Evolutionary conservation across 352 stramenopile genomes (phyloP).

Genomic region (Globisporangium iwayamae): DNA sequence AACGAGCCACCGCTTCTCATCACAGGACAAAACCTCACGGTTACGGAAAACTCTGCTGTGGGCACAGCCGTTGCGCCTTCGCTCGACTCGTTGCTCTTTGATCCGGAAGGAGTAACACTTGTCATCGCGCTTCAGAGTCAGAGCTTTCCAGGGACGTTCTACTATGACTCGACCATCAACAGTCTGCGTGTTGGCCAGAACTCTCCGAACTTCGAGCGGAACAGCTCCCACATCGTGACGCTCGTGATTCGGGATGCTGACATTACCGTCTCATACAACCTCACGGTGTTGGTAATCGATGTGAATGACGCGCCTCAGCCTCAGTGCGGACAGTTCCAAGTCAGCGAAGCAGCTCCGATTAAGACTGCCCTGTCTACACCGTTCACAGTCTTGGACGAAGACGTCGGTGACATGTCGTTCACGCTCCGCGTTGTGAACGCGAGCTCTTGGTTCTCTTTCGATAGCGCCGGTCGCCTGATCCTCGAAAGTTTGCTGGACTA

Average conservation of each 20-base stretch:
- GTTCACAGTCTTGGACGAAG: conserved; percentile 29
- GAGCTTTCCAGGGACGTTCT: conserved; percentile 35
- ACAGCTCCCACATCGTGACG: conserved; percentile 5
- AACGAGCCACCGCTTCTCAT: conserved; percentile 10
- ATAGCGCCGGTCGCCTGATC: conserved; percentile 27
- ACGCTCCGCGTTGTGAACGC: conserved; percentile 22
- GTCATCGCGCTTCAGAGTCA: conserved; percentile 24
- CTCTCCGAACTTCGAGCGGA: conserved; percentile 36
- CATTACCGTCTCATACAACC: conserved; percentile 4
- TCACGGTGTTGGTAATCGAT: conserved; percentile 20
- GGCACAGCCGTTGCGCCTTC: not conserved
- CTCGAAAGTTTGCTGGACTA: conserved; percentile 33
- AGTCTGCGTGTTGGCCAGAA: conserved; percentile 27
- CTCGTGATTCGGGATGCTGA: conserved; percentile 3
- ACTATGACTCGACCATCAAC: conserved; percentile 36
- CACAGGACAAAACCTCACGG: not conserved
- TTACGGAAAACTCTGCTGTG: conserved; percentile 4
- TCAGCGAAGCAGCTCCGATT: conserved; percentile 22
- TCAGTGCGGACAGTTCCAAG: conserved; percentile 13
- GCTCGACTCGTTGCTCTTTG: conserved; percentile 11
- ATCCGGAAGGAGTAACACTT: conserved; percentile 9
- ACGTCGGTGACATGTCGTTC: conserved; percentile 18
- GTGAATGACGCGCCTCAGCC: conserved; percentile 26
- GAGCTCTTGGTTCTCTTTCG: conserved; percentile 26
- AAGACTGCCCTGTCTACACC: conserved; percentile 14